Base-by-base conservation (phyloP, 2,329 filamentous ascomycete genomes). In the Magnaporthiopsis poae region DNA sequence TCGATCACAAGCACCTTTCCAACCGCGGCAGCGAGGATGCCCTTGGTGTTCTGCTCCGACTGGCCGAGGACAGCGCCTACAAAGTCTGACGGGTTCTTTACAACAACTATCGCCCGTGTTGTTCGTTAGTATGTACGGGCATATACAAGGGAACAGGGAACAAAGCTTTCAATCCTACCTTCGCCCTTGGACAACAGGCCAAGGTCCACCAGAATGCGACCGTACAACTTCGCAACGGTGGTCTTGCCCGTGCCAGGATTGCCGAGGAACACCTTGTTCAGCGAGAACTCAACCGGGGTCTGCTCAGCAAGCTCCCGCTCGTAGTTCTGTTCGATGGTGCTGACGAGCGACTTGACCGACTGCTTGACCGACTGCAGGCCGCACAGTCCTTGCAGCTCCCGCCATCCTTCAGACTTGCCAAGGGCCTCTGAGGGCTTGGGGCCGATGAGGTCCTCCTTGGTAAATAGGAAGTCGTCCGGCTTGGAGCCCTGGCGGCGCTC, bases 1-100 rank as follows among this genome's bases (percentile, higher is more conserved):
- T 94, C 90, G 2, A 94, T 92, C 18, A 94, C 84, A 0, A 94
- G 81, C 0, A 93, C 89, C 69, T 93, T 94, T 0, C 91, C 90
- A 0, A 82, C 69, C 0, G 88, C 86, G 0, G 86, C 77, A 0
- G 84, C 85, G 0, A 94, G 79, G 8, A 93, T 92, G 0, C 80
- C 87, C 69, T 91, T 93, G 0, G 90, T 93, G 46, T 87, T 85
- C 1, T 82, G 79, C 73, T 94, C 90, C 0, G 90, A 92, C 1
- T 82, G 78, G 0, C 90, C 90, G 0, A 94, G 68, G 0, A 73
- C 79, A 11, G 75, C 76, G 0, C 89, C 89, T 0, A 92, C 78
- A 71, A 94, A 93, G 70, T 94, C 90, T 0, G 89, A 77, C 0
- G 90, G 90, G 60, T 87, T 91, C 71, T 90, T 93, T 2, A 86